Evolutionary conservation across 768 basidiomycete genomes (phyloP), one percentile per base, ranked within the genome.

Genomic region (Zangia roseola): DNA sequence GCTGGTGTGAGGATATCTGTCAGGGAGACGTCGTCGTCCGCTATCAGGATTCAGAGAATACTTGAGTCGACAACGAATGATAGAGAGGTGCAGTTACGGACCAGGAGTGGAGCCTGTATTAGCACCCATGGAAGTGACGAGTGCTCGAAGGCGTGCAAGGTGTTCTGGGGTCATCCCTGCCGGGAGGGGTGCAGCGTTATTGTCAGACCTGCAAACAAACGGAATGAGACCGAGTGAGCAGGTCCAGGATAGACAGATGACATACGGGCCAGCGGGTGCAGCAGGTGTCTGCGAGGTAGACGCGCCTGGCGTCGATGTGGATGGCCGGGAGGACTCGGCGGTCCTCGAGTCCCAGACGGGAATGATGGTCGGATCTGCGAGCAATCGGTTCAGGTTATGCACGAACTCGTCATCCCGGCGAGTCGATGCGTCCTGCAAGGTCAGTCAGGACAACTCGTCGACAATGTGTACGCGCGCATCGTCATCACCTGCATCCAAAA

Each of bases 401-500:
- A 80, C 80, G 55, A 90, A 88, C 65, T 90, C 86, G 16, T 80
- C 78, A 55, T 92, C 89, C 33, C 86, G 77, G 3, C 70, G 74
- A 16, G 79, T 61, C 10, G 84, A 83, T 19, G 79, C 82, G 60
- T 91, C 87, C 86, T 91, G 47, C 20, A 30, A 26, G 10, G 4
- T 9, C 19, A 3, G 20, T 57, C 43, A 54, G 42, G 37, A 40
- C 7, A 30, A 14, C 23, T 33, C 47, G 25, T 45, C 34, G 20
- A 17, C 31, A 21, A 23, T 26, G n/a, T 30, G 49, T 38, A n/a
- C 33, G 50, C 40, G 33, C 16, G 38, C 35, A 51, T 37, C n/a
- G 20, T 14, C 19, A 45, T 59, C 67, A 88, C 88, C 85, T 91
- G 90, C 80, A 91, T 74, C 89, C 89, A 92, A 60, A 90, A 92